These are phyloP conservation scores for Xerocomus potaroensis DNA, from an alignment of 768 basidiomycete genomes.

Conservation along the genomic window DNA sequence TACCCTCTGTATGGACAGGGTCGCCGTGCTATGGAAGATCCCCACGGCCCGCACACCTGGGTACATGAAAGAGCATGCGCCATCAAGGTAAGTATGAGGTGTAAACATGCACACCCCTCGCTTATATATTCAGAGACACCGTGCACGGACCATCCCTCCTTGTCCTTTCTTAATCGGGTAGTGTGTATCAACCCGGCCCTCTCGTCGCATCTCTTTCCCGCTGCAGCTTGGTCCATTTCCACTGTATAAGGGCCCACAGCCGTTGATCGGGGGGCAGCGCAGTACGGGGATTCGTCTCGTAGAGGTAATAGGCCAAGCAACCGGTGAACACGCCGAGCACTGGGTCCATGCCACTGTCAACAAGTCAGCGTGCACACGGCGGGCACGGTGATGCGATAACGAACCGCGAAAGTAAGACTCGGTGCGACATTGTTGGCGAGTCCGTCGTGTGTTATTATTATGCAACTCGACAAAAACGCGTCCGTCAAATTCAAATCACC, in stretches of 20 bases:
- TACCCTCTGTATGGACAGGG: slow-evolving; percentile 46
- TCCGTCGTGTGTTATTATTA: slow-evolving; percentile 3
- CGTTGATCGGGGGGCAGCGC: slow-evolving; percentile 53
- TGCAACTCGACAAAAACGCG: no score
- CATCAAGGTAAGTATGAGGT: slow-evolving; percentile 64
- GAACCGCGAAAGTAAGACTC: slow-evolving; percentile 32
- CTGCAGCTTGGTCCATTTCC: slow-evolving; percentile 59
- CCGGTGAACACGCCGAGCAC: slow-evolving; percentile 77
- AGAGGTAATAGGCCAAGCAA: slow-evolving; percentile 70
- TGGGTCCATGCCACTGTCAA: slow-evolving; percentile 59
- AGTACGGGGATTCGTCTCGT: slow-evolving; percentile 77
- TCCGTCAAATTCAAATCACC: no score
- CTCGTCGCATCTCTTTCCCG: slow-evolving; percentile 13
- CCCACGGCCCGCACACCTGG: slow-evolving; percentile 54
- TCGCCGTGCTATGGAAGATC: slow-evolving; percentile 54
- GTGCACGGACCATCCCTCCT: slow-evolving; percentile 18
- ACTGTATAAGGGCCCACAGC: slow-evolving; percentile 50
- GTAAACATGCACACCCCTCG: rapidly evolving
- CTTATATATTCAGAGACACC: slow-evolving; percentile 7
- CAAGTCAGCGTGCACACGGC: slow-evolving; percentile 6
- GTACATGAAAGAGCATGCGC: slow-evolving; percentile 51
- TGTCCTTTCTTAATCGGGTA: no score
- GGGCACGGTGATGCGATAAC: slow-evolving; percentile 1
- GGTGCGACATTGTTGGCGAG: slow-evolving; percentile 43
- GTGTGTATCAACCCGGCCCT: no score